Evolutionary conservation across 2,329 filamentous ascomycete species (phyloP).

Genomic region (Elsinoe fawcettii): DNA sequence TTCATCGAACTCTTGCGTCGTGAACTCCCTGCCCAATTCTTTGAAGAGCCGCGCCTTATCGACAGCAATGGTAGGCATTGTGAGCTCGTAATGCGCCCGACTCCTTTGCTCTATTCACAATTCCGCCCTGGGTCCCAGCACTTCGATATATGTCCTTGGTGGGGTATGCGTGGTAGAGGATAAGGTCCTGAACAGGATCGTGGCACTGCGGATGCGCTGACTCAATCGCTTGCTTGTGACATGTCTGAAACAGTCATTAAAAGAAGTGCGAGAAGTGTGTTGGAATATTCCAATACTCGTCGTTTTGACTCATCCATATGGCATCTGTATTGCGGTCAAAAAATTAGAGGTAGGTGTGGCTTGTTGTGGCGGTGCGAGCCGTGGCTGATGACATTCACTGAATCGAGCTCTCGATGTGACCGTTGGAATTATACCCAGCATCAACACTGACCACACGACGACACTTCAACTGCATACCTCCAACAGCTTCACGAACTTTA

Average conservation of each 20-base stretch:
- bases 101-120: background rate
- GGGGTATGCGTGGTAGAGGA: no score
- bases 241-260: no score
- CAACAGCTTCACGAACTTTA: background rate
- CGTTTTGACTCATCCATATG: background rate
- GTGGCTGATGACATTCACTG: conserved; percentile 10
- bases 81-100: conserved; percentile 26
- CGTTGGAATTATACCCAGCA: conserved; percentile 2
- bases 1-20: conserved; percentile 90
- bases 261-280: background rate
- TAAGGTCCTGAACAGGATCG: no score
- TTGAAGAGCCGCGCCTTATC: conserved; percentile 95
- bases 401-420: conserved; percentile 9
- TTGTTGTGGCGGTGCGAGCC: background rate
- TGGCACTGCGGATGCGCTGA: no score
- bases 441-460: conserved; percentile 9
- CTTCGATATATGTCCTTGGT: background rate
- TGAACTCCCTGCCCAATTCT: conserved; percentile 83
- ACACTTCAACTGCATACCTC: background rate
- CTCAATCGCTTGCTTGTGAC: no score
- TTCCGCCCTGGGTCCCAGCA: background rate
- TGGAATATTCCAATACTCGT: no score
- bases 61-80: conserved; percentile 92
- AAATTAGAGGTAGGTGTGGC: conserved; percentile 1
- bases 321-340: background rate